phyloP scores from a whole-genome alignment of 306 rosid species.

The Cyclanthera cordifolia region DNA sequence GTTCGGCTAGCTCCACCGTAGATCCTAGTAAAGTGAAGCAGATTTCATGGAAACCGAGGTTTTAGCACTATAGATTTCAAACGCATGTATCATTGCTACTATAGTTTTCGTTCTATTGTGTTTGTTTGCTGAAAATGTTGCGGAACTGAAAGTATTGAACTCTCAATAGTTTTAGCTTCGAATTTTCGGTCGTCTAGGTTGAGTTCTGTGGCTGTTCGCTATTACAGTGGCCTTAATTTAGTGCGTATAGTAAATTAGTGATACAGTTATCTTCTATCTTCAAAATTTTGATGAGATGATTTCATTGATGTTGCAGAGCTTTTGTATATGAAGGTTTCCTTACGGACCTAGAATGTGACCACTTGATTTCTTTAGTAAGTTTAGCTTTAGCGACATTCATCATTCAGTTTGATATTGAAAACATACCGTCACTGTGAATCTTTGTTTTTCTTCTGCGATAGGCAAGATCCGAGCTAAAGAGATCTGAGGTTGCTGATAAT shows the following conservation, averaged over 20 bases:
- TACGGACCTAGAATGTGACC: slow-evolving; percentile 81
- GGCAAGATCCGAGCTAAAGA: slow-evolving; percentile 87
- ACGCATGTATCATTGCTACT: background rate
- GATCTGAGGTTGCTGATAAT: slow-evolving; percentile 89
- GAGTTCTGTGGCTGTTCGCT: background rate
- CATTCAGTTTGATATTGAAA: background rate
- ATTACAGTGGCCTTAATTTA: background rate
- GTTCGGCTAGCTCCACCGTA: slow-evolving; percentile 59
- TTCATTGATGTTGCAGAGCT: slow-evolving; percentile 51
- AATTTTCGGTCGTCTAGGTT: background rate
- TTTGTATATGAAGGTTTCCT: slow-evolving; percentile 86
- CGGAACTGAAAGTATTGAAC: background rate
- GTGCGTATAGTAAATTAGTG: background rate
- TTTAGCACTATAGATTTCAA: background rate
- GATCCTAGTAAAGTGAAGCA: slow-evolving; percentile 84
- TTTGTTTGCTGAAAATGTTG: slow-evolving; percentile 3
- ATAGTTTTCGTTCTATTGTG: background rate
- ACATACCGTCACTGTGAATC: background rate
- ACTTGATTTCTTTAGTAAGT: slow-evolving; percentile 81
- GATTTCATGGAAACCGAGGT: slow-evolving; percentile 94
- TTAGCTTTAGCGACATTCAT: background rate
- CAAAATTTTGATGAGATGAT: background rate
- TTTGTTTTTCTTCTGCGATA: slow-evolving; percentile 17
- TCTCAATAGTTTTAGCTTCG: background rate
- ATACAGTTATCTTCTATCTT: background rate